A percentile compares a stretch with the other conserved stretches of the same genome.
These are phyloP conservation scores for Pyrenochaeta sp. DNA, from an alignment of 2,329 filamentous ascomycete species.

Conservation along the genomic window DNA sequence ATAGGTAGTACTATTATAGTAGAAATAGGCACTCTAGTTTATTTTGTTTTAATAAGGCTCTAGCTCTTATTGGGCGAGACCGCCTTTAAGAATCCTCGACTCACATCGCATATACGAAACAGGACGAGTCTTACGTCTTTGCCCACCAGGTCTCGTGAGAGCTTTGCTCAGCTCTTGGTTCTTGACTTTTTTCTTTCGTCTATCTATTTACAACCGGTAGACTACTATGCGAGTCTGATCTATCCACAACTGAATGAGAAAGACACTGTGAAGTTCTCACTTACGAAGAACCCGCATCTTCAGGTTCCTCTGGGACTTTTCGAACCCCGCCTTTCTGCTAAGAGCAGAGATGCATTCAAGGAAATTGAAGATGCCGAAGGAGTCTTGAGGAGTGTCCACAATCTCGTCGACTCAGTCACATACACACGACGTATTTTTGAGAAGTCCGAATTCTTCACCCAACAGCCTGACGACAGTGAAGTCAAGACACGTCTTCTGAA, in stretches of 20 bases:
- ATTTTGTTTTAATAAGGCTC: no score
- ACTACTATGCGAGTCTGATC: constrained; percentile 4
- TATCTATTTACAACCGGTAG: constrained; percentile 5
- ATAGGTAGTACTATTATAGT: no score
- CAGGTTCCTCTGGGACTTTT: constrained; percentile 7
- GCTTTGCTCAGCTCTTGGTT: constrained; percentile 4
- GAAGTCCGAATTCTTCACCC: not conserved
- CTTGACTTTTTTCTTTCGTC: constrained; percentile 5
- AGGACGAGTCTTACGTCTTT: not conserved
- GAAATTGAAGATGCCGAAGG: constrained; percentile 7
- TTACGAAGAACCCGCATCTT: constrained; percentile 3
- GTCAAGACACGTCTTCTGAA: constrained; percentile 1
- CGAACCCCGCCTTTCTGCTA: constrained; percentile 5
- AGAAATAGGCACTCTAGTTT: no score
- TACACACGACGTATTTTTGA: not conserved
- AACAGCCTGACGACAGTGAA: not conserved
- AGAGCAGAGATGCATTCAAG: constrained; percentile 7
- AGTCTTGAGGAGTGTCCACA: constrained; percentile 4
- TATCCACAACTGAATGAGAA: constrained; percentile 2
- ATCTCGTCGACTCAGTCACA: constrained; percentile 2
- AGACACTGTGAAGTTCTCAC: constrained; percentile 1
- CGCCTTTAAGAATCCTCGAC: constrained; percentile 1
- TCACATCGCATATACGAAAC: not conserved
- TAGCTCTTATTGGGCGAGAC: no score
- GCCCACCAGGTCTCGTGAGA: not conserved